Evolutionary conservation across 805 yeast species (phyloP), one percentile per base, ranked within the genome.

Genomic region (Kuraishia cidri): DNA sequence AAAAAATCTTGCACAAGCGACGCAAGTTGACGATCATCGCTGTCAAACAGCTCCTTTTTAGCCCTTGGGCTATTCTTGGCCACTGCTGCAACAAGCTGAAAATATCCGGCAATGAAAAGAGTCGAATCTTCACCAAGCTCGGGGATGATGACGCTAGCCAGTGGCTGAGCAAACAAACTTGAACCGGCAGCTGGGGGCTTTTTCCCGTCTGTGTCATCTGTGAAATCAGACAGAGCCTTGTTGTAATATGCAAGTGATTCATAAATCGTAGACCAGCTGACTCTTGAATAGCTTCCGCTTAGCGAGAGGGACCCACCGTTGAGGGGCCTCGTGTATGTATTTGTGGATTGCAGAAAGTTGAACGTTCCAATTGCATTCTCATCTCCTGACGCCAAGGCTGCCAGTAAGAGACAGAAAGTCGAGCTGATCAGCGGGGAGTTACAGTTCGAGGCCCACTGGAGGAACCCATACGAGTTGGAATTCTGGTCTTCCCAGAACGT

Each of bases 381-480:
- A 2, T 66, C 59, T n/a, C 81, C 79, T 13, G 68, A 64, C 0
- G 92, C 66, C 25, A 90, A 61, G 5, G 92, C 79, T 3, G 94
- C 77, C 36, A 90, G 61, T 66, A 90, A 70, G 36, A 85, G 65
- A 41, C 88, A 75, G 46, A 79, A 86, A 0, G 94, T 72, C 0
- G 97, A 81, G 32, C 85, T 72, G 60, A 87, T 84, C 31, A 86
- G 62, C 7, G 90, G 79, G 11, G 85, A 85, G 39, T 78, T 86
- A 35, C 59, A 56, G 45, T 83, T 77, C 2, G 92, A 65, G 1
- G 94, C 94, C 97, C 97, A 92, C 35, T 72, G 73, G 26, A 90
- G 62, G 42, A 92, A 88, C 0, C 95, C 97, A 46, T 73, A 66
- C 2, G 85, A 62, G 36, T 77, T 76, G 10, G 79, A 70, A 33